Evolutionary conservation across 2,329 filamentous ascomycete genomes (phyloP).

Genomic region (Tolypocladium ovalisporum): DNA sequence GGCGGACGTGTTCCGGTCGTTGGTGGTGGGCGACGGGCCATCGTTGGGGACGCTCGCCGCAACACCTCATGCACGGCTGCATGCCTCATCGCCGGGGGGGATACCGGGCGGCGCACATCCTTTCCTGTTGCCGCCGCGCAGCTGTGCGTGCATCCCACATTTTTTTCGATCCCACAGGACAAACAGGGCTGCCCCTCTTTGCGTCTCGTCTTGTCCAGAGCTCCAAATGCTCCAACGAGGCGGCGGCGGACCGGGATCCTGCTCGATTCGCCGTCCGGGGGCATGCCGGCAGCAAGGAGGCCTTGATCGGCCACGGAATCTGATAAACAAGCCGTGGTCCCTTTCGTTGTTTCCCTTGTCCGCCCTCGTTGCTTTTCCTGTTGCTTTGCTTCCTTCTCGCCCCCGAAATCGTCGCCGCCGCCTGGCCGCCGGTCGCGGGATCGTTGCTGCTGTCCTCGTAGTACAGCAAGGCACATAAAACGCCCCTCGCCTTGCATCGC

Average conservation of each 20-base stretch:
- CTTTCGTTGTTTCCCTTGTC: background rate
- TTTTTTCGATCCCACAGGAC: background rate
- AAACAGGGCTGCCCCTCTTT: background rate
- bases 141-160: background rate
- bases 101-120: background rate
- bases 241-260: background rate
- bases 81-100: background rate
- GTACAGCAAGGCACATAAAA: background rate
- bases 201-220: background rate
- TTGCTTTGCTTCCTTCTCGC: background rate
- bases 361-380: background rate
- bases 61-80: background rate
- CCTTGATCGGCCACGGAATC: background rate
- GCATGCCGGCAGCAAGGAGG: background rate
- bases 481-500: background rate
- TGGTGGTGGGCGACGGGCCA: background rate
- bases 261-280: background rate
- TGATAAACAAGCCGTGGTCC: background rate
- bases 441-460: background rate
- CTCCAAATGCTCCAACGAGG: no score
- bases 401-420: background rate
- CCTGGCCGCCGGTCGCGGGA: background rate
- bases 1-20: no score
- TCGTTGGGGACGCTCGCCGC: background rate
- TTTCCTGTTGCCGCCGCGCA: background rate